These are phyloP conservation scores for Phytophthora palmivora DNA, from an alignment of 352 stramenopile genomes.

Conservation along the genomic window DNA sequence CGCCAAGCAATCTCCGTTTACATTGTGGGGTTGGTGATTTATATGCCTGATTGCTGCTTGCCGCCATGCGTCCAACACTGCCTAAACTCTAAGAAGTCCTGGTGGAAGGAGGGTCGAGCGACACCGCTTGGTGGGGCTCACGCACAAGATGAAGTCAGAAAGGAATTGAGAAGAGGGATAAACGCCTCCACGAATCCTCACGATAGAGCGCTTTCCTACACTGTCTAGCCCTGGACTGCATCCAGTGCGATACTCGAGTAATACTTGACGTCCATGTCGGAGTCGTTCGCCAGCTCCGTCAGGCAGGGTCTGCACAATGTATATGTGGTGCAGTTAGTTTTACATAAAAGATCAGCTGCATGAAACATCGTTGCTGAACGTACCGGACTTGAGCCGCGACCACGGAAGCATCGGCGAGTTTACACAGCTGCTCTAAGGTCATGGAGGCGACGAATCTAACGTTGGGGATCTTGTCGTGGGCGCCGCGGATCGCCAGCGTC, in stretches of 20 bases:
- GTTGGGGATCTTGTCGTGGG: slow-evolving; percentile 88
- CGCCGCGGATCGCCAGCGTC: slow-evolving; percentile 72
- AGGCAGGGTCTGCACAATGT: slow-evolving; percentile 66
- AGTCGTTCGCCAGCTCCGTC: slow-evolving; percentile 78
- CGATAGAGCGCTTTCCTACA: slow-evolving; percentile 40
- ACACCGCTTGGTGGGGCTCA: slow-evolving; percentile 12
- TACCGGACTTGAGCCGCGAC: slow-evolving; percentile 80
- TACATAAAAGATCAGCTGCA: not conserved
- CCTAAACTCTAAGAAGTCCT: slow-evolving; percentile 34
- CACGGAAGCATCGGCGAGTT: slow-evolving; percentile 73
- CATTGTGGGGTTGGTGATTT: slow-evolving; percentile 22
- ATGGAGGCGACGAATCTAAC: slow-evolving; percentile 90
- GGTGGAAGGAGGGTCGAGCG: slow-evolving; percentile 3
- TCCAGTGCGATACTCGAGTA: slow-evolving; percentile 86
- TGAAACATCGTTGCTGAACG: slow-evolving; percentile 17
- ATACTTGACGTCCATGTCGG: slow-evolving; percentile 88
- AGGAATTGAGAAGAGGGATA: slow-evolving; percentile 31
- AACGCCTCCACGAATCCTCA: slow-evolving; percentile 33
- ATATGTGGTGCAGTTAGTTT: slow-evolving; percentile 9
- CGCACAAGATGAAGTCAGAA: slow-evolving; percentile 31
- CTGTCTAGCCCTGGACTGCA: slow-evolving; percentile 67
- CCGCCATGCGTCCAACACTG: slow-evolving; percentile 27
- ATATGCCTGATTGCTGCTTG: slow-evolving; percentile 24
- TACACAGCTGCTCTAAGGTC: slow-evolving; percentile 86
- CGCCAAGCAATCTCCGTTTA: slow-evolving; percentile 36